Base-by-base conservation (phyloP, 371 early-diverging fungal species). In the Circinella minor region DNA sequence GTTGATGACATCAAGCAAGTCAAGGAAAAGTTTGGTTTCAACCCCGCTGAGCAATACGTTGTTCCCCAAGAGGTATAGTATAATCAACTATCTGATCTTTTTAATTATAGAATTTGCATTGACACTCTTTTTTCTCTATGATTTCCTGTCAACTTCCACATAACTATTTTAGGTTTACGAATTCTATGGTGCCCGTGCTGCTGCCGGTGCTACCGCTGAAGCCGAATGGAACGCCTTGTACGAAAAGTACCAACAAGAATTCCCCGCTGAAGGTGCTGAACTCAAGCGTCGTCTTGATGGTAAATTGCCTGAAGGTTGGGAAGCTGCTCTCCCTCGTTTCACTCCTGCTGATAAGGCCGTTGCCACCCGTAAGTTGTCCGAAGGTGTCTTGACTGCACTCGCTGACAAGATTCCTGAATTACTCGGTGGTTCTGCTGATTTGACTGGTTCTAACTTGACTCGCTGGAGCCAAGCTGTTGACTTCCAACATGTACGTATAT, bases 381-480 rank as follows among this genome's bases (percentile, higher is more conserved):
- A 95, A 74, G 82, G 71, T 46, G 90, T 93, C 49, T 73, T 99
- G 67, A 93, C 93, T 81, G 90, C 90, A 59, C 71, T 98, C 62
- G 93, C 92, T 8, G 86, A 89, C 11, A 65, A 78, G 17, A 49
- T 95, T 36, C 92, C 95, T 14, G 95, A 95, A 76, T 82, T 99
- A 20, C 69, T 99, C 60, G 94, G 98, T 69, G 99, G 99, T 5
- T 96, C 98, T 39, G 99, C 99, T 36, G 99, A 99, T 84, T 82
- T 99, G 80, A 95, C 98, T 55, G 92, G 89, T 17, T 98, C 99
- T 54, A 97, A 95, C 83, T 81, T 96, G 75, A 96, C 97, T 59
- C 89, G 93, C 55, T 96, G 97, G 94, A 94, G 95, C 85, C 81
- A 78, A 14, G 93, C 94, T 46, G 89, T 85, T n/a, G 98, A 96